Percentiles rank a stretch among this genome's conserved stretches.
Conservation (phyloP, 495 filamentous ascomycete species). For the Lepraria neglecta region DNA sequence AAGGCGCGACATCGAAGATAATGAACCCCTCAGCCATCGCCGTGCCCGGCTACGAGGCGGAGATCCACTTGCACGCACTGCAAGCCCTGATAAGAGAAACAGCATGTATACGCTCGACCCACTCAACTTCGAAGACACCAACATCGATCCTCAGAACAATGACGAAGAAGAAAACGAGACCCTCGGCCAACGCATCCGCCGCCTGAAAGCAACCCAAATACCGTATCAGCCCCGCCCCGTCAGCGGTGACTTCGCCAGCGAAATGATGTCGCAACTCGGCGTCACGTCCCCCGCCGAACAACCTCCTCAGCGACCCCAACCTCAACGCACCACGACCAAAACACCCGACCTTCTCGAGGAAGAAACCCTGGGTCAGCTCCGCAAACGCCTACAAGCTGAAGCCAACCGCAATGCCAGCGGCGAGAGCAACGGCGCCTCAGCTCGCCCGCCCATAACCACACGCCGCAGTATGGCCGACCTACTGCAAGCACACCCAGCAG, state of each 20-base stretch:
- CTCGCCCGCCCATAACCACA: conserved; percentile 33
- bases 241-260: conserved; percentile 70
- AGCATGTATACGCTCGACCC: conserved; percentile 34
- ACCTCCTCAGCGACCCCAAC: conserved; percentile 5
- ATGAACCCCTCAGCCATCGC: conserved; percentile 76
- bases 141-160: conserved; percentile 21
- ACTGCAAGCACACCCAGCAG: conserved; percentile 50
- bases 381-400: conserved; percentile 71
- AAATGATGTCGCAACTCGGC: conserved; percentile 68
- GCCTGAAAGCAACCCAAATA: conserved; percentile 52
- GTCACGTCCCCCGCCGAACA: conserved; percentile 36
- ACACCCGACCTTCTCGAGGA: conserved; percentile 42
- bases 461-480: conserved; percentile 66
- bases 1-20: conserved; percentile 77
- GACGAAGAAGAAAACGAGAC: conserved; percentile 70
- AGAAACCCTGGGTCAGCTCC: conserved; percentile 84
- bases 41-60: conserved; percentile 69
- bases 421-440: conserved; percentile 30
- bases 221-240: conserved; percentile 49
- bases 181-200: conserved; percentile 63
- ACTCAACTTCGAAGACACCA: conserved; percentile 22
- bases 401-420: conserved; percentile 34
- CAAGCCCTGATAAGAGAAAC: conserved; percentile 35
- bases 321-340: conserved; percentile 23
- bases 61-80: conserved; percentile 25